Base-by-base conservation (phyloP, 352 stramenopile species). In the Peronospora belbahrii region DNA sequence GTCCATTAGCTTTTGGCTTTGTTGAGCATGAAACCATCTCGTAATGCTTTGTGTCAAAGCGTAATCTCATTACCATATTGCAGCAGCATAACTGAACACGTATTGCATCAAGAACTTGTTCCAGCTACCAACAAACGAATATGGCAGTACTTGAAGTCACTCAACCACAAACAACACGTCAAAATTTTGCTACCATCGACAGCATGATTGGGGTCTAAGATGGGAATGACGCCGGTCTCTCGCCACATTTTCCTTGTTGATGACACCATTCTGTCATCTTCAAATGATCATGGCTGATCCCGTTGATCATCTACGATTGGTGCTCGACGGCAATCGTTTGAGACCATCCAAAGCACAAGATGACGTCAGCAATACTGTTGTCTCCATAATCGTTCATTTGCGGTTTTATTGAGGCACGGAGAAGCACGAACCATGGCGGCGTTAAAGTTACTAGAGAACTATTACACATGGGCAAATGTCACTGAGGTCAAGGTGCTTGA, bases 381-480 rank as follows among this genome's bases (percentile, higher is more conserved):
- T 30, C 7, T 6, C 31, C 31, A 3, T 6, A 36, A 27, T 27
- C 25, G 24, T 28, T 36, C 34, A 18, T 18, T n/a, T 10, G 37
- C 18, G 20, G 32, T 24, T 25, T 18, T 39, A 0, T 17, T 11
- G 18, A 8, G 19, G 14, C 17, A 11, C 28, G 4, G 28, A 38
- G 7, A 28, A 28, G 24, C 24, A 33, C 11, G 18, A 34, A 44
- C 6, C 27, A 72, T 72, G 62, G 47, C 54, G 33, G 37, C 38
- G 10, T 51, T 64, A 22, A n/a, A n/a, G n/a, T 36, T 78, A 48
- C 23, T 74, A 34, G 42, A 73, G 49, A 62, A 35, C 23, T 83
- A 80, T 53, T 65, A 78, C 31, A 45, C 54, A 14, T 88, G 76
- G 73, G 76, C 74, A 14, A 67, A 81, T 23, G 55, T 30, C 33